Conservation (phyloP, 306 rosid genomes). For the Lotus japonicus region DNA sequence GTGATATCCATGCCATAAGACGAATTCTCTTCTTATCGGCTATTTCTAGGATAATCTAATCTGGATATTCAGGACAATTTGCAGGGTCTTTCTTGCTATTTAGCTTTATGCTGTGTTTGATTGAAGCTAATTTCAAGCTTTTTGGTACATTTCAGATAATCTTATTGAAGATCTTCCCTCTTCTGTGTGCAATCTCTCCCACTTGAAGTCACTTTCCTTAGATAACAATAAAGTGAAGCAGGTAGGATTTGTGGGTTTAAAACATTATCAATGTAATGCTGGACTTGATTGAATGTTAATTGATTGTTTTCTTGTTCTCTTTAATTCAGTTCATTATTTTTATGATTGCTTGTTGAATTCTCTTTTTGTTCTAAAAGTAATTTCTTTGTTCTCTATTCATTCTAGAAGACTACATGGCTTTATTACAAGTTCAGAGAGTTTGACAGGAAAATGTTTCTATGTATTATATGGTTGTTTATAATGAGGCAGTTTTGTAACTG, state of each 20-base stretch:
- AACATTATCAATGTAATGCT: conserved; percentile 7
- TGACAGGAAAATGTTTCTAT: too few relatives aligned
- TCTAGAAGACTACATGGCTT: too few relatives aligned
- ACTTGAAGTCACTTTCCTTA: conserved; percentile 78
- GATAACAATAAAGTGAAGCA: conserved; percentile 76
- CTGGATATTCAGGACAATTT: neutral
- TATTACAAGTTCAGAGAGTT: too few relatives aligned
- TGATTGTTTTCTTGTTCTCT: neutral
- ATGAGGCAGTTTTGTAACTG: too few relatives aligned
- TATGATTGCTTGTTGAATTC: neutral
- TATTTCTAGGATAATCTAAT: conserved; percentile 11
- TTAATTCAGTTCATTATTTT: neutral
- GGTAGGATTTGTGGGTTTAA: conserved; percentile 38
- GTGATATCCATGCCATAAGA: neutral
- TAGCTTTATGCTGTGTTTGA: conserved; percentile 17
- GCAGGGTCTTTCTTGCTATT: neutral
- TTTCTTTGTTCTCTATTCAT: too few relatives aligned
- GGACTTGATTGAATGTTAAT: neutral
- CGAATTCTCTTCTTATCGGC: neutral
- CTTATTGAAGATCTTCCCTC: conserved; percentile 74
- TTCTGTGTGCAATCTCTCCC: conserved; percentile 74
- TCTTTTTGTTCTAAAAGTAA: too few relatives aligned
- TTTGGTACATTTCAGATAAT: conserved; percentile 59
- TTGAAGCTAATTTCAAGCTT: conserved; percentile 8
- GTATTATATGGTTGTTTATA: too few relatives aligned